phyloP scores from a whole-genome alignment of 2,329 filamentous ascomycete genomes.

The Pseudocercospora macadamiae region DNA sequence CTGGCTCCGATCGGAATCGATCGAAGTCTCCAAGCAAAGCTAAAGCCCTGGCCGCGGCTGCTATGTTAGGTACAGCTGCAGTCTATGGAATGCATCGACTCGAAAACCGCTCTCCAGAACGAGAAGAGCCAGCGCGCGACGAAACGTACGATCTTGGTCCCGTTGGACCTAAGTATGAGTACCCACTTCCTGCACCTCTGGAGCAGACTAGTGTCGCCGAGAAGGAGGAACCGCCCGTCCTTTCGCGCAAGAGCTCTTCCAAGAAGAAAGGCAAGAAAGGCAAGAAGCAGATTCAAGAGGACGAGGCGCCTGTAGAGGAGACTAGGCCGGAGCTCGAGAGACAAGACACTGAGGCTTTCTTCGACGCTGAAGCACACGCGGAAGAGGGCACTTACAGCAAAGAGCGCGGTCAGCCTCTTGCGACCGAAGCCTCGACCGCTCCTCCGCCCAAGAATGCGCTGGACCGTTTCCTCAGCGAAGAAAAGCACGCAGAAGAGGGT shows the following conservation, averaged over 20 bases:
- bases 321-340: neutral
- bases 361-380: constrained; percentile 11
- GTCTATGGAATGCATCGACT: constrained; percentile 27
- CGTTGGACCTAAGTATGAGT: constrained; percentile 1
- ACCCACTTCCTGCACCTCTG: constrained; percentile 19
- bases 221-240: neutral
- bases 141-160: constrained; percentile 6
- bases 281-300: constrained; percentile 28
- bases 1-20: constrained; percentile 12
- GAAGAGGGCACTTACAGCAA: constrained; percentile 6
- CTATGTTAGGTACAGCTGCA: constrained; percentile 34
- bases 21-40: constrained; percentile 18
- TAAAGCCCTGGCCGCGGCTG: constrained; percentile 31
- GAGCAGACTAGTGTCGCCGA: neutral
- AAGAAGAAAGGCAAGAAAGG: constrained; percentile 31
- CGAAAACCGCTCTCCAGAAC: constrained; percentile 22
- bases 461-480: constrained; percentile 11
- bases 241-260: constrained; percentile 17
- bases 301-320: constrained; percentile 6
- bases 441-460: neutral
- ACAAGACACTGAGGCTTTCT: constrained; percentile 10
- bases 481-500: constrained; percentile 1
- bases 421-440: neutral
- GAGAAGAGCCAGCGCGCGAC: constrained; percentile 16
- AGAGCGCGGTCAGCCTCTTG: neutral